Evolutionary conservation across 345 rosid genomes (phyloP).

Genomic region (Theobroma cacao): DNA sequence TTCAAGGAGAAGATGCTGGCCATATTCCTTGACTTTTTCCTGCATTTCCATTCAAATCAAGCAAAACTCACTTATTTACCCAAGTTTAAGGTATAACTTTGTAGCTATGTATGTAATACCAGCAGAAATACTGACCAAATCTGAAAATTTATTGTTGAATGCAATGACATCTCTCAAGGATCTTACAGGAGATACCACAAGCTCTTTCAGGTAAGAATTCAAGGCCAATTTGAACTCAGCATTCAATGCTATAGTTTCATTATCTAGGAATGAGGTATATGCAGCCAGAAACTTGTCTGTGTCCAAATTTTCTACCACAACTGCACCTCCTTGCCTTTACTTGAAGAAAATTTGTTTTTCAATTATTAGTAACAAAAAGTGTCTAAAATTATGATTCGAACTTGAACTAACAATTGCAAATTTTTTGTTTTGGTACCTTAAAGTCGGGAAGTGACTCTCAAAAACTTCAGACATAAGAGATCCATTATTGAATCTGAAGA

Average conservation of each 20-base stretch:
- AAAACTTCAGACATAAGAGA: slow-evolving; percentile 5
- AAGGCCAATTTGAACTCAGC: slow-evolving; percentile 43
- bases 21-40: slow-evolving; percentile 33
- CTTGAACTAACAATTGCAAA: no score
- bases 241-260: slow-evolving; percentile 17
- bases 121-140: slow-evolving; percentile 25
- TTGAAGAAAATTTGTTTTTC: not conserved
- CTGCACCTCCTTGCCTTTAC: slow-evolving; percentile 35
- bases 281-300: slow-evolving; percentile 4
- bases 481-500: slow-evolving; percentile 10
- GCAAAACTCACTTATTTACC: no score
- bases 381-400: no score
- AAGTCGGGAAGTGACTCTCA: slow-evolving; percentile 27
- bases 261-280: not conserved
- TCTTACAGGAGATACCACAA: slow-evolving; percentile 29
- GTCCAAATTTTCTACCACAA: slow-evolving; percentile 29
- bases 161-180: slow-evolving; percentile 32
- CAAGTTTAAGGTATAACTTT: no score
- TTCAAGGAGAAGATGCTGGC: slow-evolving; percentile 21
- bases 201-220: slow-evolving; percentile 28
- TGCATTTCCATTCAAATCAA: no score
- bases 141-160: not conserved
- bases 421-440: slow-evolving; percentile 20
- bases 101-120: no score
- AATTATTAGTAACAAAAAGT: no score